phyloP scores from a whole-genome alignment of 2,329 filamentous ascomycete species.

The Fonsecaea monophora region DNA sequence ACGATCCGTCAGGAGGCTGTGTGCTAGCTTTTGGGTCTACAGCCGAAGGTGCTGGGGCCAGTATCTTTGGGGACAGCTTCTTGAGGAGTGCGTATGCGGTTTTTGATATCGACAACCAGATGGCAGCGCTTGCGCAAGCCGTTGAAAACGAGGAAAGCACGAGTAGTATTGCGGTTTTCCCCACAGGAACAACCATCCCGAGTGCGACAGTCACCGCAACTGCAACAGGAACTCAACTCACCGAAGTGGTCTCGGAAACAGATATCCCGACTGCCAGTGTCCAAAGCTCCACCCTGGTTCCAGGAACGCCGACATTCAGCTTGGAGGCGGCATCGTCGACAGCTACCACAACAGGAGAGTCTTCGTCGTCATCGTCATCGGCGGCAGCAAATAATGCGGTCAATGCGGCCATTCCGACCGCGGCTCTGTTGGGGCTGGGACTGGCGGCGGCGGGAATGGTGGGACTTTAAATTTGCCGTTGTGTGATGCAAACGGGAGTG shows the following conservation, averaged over 20 bases:
- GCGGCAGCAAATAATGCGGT: slow-evolving; percentile 7
- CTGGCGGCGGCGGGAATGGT: slow-evolving; percentile 27
- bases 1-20: slow-evolving; percentile 63
- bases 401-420: slow-evolving; percentile 24
- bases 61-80: slow-evolving; percentile 77
- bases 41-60: slow-evolving; percentile 60
- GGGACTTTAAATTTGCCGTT: slow-evolving; percentile 14
- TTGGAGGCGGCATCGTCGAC: slow-evolving; percentile 23
- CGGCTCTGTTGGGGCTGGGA: slow-evolving; percentile 29
- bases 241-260: slow-evolving; percentile 10
- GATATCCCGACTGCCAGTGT: slow-evolving; percentile 19
- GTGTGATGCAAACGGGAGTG: neutral
- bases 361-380: slow-evolving; percentile 15
- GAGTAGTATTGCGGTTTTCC: slow-evolving; percentile 30
- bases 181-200: slow-evolving; percentile 28
- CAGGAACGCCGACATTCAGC: slow-evolving; percentile 35
- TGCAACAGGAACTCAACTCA: slow-evolving; percentile 27
- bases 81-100: slow-evolving; percentile 76
- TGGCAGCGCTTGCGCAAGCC: slow-evolving; percentile 68
- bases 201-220: slow-evolving; percentile 30
- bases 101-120: slow-evolving; percentile 73
- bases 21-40: slow-evolving; percentile 66
- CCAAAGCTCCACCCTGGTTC: slow-evolving; percentile 21
- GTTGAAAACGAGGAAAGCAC: slow-evolving; percentile 25
- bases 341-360: slow-evolving; percentile 8